Percentiles rank a stretch among this genome's conserved stretches.
phyloP scores from a whole-genome alignment of 164 flowering plant species.

The Dillenia turbinata region DNA sequence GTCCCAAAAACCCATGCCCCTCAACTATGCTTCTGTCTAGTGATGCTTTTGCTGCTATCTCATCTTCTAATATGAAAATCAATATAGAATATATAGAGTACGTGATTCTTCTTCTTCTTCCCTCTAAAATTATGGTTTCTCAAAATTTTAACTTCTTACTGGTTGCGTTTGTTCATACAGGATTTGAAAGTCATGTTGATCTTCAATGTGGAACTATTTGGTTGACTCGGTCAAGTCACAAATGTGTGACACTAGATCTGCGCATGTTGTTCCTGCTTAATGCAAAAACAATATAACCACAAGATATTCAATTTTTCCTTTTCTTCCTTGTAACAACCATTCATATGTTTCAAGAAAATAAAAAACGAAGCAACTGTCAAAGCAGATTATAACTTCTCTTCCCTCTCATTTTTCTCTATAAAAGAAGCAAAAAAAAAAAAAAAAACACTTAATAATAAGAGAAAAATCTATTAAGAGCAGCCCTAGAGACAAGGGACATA shows the following conservation, averaged over 20 bases:
- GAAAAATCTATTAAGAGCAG: too few relatives aligned
- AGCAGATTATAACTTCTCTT: too few relatives aligned
- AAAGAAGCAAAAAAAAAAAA: too few relatives aligned
- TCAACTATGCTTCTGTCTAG: constrained; percentile 19
- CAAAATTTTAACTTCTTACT: background rate
- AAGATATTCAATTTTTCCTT: too few relatives aligned
- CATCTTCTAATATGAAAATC: constrained; percentile 12
- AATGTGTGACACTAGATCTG: background rate
- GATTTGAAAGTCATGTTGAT: background rate
- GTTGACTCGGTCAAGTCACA: background rate
- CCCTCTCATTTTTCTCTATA: too few relatives aligned
- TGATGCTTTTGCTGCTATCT: constrained; percentile 26
- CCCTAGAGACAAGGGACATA: too few relatives aligned
- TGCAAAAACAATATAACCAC: too few relatives aligned
- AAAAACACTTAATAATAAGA: too few relatives aligned
- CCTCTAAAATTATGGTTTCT: background rate
- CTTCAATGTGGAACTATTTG: background rate
- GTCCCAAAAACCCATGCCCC: constrained; percentile 17
- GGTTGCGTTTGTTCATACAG: background rate
- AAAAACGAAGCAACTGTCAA: too few relatives aligned
- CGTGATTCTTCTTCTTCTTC: background rate
- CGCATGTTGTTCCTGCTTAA: too few relatives aligned
- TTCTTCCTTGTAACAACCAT: too few relatives aligned
- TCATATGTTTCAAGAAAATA: too few relatives aligned
- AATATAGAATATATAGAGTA: constrained; percentile 26